These are phyloP conservation scores for Paraphaeosphaeria minitans DNA, from an alignment of 2,329 filamentous ascomycete species.

Conservation along the genomic window DNA sequence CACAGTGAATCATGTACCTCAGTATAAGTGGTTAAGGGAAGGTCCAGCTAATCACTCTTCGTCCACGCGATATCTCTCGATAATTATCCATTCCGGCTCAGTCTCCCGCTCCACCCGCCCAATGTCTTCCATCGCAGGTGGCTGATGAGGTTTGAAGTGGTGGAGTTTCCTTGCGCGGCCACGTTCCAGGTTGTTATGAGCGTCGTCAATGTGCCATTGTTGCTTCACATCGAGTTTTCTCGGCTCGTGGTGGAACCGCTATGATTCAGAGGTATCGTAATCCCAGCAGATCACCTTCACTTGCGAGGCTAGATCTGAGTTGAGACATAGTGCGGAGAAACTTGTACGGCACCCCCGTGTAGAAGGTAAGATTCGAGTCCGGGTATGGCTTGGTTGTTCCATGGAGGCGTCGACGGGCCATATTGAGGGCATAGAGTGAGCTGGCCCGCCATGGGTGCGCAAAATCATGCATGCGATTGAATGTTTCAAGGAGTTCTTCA, in stretches of 20 bases:
- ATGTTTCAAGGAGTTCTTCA: neutral
- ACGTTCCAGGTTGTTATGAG: neutral
- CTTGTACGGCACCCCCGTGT: neutral
- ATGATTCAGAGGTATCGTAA: neutral
- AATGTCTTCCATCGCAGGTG: neutral
- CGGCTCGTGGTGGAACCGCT: neutral
- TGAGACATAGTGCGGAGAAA: neutral
- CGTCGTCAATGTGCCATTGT: neutral
- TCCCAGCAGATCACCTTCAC: conserved; percentile 7
- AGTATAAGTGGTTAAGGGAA: neutral
- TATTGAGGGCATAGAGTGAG: neutral
- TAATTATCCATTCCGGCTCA: conserved; percentile 1
- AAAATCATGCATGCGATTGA: neutral
- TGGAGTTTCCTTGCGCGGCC: neutral
- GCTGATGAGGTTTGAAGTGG: neutral
- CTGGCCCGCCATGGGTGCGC: neutral
- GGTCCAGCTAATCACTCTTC: neutral
- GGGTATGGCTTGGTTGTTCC: neutral
- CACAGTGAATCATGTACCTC: neutral
- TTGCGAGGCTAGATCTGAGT: neutral
- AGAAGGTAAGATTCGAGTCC: conserved; percentile 6
- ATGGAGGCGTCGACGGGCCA: conserved; percentile 2
- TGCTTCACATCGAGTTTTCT: neutral
- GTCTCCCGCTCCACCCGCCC: conserved; percentile 1
- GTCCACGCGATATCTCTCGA: neutral